phyloP scores from a whole-genome alignment of 2,329 filamentous ascomycete genomes.

The Colletotrichum endophyticum region DNA sequence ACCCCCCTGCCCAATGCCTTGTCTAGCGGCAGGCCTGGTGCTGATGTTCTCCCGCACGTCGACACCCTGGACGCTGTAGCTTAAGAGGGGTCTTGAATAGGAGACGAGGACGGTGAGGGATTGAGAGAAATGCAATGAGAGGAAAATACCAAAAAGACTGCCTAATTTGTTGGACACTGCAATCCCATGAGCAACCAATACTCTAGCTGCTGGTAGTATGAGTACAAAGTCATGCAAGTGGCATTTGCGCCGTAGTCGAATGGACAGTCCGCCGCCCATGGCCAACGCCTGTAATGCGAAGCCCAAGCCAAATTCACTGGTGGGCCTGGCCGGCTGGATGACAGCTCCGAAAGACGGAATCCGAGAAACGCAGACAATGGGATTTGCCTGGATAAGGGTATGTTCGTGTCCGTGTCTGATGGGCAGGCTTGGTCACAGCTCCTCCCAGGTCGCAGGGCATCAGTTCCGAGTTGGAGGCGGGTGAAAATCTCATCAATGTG shows the following conservation, averaged over 20 bases:
- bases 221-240: constrained; percentile 53
- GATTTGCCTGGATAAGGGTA: not conserved
- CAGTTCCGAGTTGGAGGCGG: not conserved
- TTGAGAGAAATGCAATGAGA: not conserved
- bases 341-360: constrained; percentile 8
- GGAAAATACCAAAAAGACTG: constrained; percentile 20
- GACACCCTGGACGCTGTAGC: constrained; percentile 1
- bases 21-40: constrained; percentile 13
- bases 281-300: constrained; percentile 29
- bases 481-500: not conserved
- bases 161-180: constrained; percentile 32
- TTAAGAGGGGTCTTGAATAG: constrained; percentile 3
- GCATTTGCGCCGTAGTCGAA: not conserved
- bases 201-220: constrained; percentile 40
- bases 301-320: not conserved
- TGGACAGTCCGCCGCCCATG: constrained; percentile 24
- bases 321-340: constrained; percentile 11
- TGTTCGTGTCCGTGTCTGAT: constrained; percentile 15
- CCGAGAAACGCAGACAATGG: not conserved
- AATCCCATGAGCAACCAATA: constrained; percentile 25
- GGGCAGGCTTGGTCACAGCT: constrained; percentile 15
- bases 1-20: constrained; percentile 1
- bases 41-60: constrained; percentile 15
- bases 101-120: not conserved
- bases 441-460: not conserved